These are phyloP conservation scores for Pouteria campechiana DNA, from an alignment of 179 eudicot genomes.

Conservation along the genomic window DNA sequence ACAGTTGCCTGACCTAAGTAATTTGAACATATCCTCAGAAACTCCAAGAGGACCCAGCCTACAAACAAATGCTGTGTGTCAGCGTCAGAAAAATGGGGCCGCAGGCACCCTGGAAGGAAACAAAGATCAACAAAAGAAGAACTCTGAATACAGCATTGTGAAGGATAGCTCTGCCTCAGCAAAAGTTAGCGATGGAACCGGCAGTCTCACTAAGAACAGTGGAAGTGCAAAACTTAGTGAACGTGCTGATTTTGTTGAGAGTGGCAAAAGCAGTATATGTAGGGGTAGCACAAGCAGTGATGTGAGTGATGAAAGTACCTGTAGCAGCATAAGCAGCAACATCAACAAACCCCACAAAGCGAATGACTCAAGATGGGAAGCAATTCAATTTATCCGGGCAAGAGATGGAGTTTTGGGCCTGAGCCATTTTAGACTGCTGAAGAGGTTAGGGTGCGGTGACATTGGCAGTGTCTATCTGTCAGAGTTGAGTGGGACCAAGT, in stretches of 20 bases:
- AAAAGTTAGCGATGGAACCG: constrained; percentile 47
- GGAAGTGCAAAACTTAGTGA: constrained; percentile 49
- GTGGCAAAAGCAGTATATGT: constrained; percentile 45
- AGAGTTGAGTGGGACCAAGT: constrained; percentile 40
- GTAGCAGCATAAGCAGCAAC: constrained; percentile 44
- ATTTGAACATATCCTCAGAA: not conserved
- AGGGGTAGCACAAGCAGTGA: constrained; percentile 52
- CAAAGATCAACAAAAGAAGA: constrained; percentile 17
- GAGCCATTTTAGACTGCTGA: constrained; percentile 44
- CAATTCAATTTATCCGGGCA: constrained; percentile 28
- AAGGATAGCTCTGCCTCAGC: constrained; percentile 26
- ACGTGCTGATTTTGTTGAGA: constrained; percentile 31
- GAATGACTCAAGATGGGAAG: constrained; percentile 49
- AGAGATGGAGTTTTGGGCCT: constrained; percentile 37
- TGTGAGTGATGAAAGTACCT: constrained; percentile 45
- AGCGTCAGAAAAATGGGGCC: constrained; percentile 1
- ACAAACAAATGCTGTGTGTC: too few relatives aligned
- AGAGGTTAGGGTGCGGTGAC: constrained; percentile 47
- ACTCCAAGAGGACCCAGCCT: too few relatives aligned
- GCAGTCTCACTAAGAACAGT: constrained; percentile 49
- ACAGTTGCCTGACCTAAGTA: too few relatives aligned
- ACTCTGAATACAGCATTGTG: constrained; percentile 17
- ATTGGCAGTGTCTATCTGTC: constrained; percentile 48
- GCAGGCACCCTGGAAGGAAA: constrained; percentile 8
- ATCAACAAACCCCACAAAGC: constrained; percentile 47